These are phyloP conservation scores for Gracilaria domingensis DNA, from an alignment of 23 red algal genomes.

Conservation along the genomic window DNA sequence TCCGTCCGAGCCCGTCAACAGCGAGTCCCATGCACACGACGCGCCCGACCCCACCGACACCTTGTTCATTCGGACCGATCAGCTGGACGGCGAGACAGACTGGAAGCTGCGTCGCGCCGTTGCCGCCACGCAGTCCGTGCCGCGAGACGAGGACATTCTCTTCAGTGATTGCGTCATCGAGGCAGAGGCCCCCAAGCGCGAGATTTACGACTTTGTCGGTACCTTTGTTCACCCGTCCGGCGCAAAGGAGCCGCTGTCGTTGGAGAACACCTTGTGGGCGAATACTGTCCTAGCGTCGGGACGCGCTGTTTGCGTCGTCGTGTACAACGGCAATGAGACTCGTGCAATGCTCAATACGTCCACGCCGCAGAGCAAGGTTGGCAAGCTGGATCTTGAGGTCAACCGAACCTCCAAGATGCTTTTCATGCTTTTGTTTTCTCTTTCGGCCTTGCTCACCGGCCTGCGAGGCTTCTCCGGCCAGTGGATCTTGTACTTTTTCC, in stretches of 20 bases:
- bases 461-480: constrained; percentile 79
- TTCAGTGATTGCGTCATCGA: constrained; percentile 56
- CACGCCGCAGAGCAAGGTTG: constrained; percentile 89
- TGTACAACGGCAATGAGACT: constrained; percentile 93
- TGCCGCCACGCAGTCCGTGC: constrained; percentile 76
- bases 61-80: constrained; percentile 95
- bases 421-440: constrained; percentile 80
- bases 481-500: constrained; percentile 91
- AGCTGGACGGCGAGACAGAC: constrained; percentile 99
- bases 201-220: constrained; percentile 97
- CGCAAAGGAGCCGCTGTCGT: constrained; percentile 71
- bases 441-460: constrained; percentile 82
- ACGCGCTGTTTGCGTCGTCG: constrained; percentile 79
- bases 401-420: constrained; percentile 96
- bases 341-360: constrained; percentile 85
- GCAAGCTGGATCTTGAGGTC: constrained; percentile 85
- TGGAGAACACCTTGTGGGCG: constrained; percentile 98
- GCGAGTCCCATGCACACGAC: neutral
- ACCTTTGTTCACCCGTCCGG: constrained; percentile 74
- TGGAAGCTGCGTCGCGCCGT: constrained; percentile 97
- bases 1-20: constrained; percentile 34
- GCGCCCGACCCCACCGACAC: constrained; percentile 58
- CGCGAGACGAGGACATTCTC: constrained; percentile 72
- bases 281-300: constrained; percentile 96
- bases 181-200: constrained; percentile 86